Conservation (phyloP, 78 protist species). For the Cavenderia fasciculata region DNA sequence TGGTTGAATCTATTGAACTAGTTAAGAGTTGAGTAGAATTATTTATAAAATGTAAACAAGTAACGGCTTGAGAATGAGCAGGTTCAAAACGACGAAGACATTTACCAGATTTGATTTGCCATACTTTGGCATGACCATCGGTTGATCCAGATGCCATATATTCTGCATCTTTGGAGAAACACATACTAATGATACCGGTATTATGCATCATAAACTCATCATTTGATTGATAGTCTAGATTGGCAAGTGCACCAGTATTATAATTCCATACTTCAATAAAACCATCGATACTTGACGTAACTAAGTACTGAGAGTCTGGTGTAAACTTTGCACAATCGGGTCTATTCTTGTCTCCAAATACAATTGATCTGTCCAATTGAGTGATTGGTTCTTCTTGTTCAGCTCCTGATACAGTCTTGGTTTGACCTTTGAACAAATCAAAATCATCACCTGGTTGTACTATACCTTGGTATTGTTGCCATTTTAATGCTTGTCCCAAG, state of each 20-base stretch:
- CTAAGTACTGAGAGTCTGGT: constrained; percentile 73
- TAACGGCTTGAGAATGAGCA: constrained; percentile 88
- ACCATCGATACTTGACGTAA: constrained; percentile 67
- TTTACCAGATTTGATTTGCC: constrained; percentile 86
- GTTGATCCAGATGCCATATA: constrained; percentile 86
- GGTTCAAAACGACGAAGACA: constrained; percentile 79
- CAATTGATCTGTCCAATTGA: constrained; percentile 39
- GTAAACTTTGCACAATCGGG: constrained; percentile 49
- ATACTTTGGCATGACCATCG: constrained; percentile 84
- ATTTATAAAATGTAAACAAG: constrained; percentile 73
- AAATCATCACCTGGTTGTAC: constrained; percentile 58
- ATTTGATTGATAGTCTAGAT: constrained; percentile 75
- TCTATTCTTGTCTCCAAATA: constrained; percentile 42
- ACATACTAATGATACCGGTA: constrained; percentile 76
- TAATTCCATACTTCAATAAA: constrained; percentile 82
- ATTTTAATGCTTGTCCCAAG: constrained; percentile 86
- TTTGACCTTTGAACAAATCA: constrained; percentile 44
- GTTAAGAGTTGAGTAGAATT: constrained; percentile 67
- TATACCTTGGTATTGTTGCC: constrained; percentile 82
- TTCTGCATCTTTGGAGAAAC: constrained; percentile 87
- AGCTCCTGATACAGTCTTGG: background rate
- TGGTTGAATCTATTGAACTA: constrained; percentile 82
- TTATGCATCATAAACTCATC: constrained; percentile 91
- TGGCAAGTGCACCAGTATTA: constrained; percentile 80
- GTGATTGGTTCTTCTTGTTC: constrained; percentile 30